These are phyloP conservation scores for Yamadazyma laniorum DNA, from an alignment of 805 yeast genomes.

Conservation along the genomic window DNA sequence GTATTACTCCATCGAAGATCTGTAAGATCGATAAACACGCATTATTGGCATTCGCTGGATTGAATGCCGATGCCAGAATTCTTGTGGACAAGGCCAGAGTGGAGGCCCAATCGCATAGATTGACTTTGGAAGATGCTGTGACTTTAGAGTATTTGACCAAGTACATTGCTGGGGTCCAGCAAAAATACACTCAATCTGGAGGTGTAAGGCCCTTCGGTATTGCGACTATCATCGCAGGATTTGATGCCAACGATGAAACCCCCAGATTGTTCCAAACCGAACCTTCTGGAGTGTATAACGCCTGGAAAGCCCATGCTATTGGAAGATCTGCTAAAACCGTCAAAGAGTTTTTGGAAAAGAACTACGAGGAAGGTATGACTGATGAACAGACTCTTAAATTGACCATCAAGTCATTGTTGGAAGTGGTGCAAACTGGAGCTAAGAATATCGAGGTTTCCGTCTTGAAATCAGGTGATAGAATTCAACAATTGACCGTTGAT, in stretches of 20 bases:
- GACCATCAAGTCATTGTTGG: conserved; percentile 82
- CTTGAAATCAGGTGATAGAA: conserved; percentile 65
- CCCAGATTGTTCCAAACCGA: conserved; percentile 93
- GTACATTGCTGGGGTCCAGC: conserved; percentile 97
- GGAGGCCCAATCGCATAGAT: conserved; percentile 92
- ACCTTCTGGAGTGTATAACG: conserved; percentile 94
- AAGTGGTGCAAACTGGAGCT: conserved; percentile 97
- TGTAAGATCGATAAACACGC: conserved; percentile 89
- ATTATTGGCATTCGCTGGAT: conserved; percentile 91
- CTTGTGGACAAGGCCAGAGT: conserved; percentile 93
- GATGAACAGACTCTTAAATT: conserved; percentile 74
- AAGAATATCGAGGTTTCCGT: conserved; percentile 92
- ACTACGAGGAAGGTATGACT: conserved; percentile 61
- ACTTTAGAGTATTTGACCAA: conserved; percentile 87
- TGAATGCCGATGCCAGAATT: conserved; percentile 97
- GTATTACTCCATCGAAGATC: conserved; percentile 93
- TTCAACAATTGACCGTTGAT: conserved; percentile 62
- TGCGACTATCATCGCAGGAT: conserved; percentile 92
- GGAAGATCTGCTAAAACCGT: conserved; percentile 95
- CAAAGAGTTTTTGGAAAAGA: conserved; percentile 90
- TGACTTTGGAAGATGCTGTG: conserved; percentile 94
- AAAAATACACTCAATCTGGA: conserved; percentile 94
- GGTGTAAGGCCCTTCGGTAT: conserved; percentile 99
- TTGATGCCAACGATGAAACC: conserved; percentile 76
- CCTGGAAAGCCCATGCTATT: conserved; percentile 97